A percentile compares a stretch with the other conserved stretches of the same genome.
Conservation (phyloP, 176 grass and related monocot genomes). For the Eragrostis nindensis region DNA sequence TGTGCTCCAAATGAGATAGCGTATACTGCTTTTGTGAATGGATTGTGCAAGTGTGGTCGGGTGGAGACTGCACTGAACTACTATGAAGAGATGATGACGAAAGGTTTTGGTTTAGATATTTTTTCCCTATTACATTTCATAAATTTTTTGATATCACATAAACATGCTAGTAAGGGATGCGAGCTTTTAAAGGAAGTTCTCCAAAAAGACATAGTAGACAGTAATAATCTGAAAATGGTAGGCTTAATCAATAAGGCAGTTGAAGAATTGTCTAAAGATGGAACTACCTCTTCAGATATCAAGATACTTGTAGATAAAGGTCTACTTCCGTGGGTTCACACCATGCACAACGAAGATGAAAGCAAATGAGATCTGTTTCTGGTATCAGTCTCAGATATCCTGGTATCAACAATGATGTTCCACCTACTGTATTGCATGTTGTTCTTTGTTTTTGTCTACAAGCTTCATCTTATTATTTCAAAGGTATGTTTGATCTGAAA, state of each 20-base stretch:
- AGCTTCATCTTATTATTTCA: conserved; percentile 7
- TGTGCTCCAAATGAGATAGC: conserved; percentile 69
- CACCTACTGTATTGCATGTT: background rate
- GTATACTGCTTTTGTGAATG: conserved; percentile 80
- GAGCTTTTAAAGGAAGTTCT: conserved; percentile 74
- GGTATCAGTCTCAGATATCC: conserved; percentile 9
- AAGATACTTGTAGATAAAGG: conserved; percentile 57
- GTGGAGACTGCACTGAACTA: conserved; percentile 58
- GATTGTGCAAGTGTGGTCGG: conserved; percentile 78
- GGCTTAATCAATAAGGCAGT: conserved; percentile 66
- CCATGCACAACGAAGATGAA: conserved; percentile 35
- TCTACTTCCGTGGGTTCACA: conserved; percentile 50
- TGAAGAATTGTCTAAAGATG: conserved; percentile 59
- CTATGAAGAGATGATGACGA: conserved; percentile 66
- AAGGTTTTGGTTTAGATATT: conserved; percentile 68
- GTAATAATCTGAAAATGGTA: conserved; percentile 56
- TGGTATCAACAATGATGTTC: conserved; percentile 22
- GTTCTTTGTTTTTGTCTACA: conserved; percentile 24
- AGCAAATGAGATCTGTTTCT: conserved; percentile 39
- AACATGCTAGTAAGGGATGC: conserved; percentile 56
- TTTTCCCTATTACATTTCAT: conserved; percentile 74
- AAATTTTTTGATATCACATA: conserved; percentile 71
- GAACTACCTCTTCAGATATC: conserved; percentile 59
- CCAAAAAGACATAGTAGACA: conserved; percentile 40
- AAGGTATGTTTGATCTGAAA: conserved; percentile 31